A percentile compares a stretch with the other conserved stretches of the same genome.
phyloP scores from a whole-genome alignment of 352 stramenopile species.

The Aphanomyces stellatus region DNA sequence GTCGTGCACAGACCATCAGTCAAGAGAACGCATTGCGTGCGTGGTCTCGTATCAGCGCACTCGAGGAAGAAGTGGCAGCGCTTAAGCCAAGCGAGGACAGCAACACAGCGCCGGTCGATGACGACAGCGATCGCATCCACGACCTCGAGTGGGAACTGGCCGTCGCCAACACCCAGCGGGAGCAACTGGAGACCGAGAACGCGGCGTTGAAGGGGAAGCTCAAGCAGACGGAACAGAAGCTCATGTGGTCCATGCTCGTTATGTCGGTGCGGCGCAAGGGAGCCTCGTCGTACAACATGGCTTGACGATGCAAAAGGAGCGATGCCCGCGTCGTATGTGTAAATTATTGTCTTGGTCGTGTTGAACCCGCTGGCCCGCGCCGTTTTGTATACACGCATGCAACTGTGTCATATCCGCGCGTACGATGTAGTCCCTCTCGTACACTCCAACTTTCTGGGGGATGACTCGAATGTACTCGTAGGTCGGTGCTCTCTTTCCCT shows the following conservation, averaged over 20 bases:
- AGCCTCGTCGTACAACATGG: not conserved
- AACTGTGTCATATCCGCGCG: too few species aligned
- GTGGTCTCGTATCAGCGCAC: not conserved
- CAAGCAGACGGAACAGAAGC: not conserved
- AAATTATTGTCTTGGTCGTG: too few species aligned
- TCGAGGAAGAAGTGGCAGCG: not conserved
- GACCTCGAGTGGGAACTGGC: not conserved
- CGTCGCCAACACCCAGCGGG: not conserved
- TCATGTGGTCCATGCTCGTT: not conserved
- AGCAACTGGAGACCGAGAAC: not conserved
- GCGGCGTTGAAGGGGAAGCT: not conserved
- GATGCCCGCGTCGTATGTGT: too few species aligned
- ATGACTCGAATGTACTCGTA: too few species aligned
- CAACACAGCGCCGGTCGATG: not conserved
- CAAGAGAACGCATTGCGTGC: not conserved
- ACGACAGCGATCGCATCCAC: not conserved
- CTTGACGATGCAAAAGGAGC: too few species aligned
- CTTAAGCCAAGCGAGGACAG: not conserved
- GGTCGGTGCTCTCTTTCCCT: too few species aligned
- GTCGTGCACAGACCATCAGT: not conserved
- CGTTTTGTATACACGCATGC: too few species aligned
- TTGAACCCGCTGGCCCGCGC: too few species aligned
- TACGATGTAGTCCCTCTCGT: too few species aligned
- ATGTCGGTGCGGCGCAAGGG: not conserved
- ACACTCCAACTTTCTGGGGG: too few species aligned